These are phyloP conservation scores for Colletotrichum sojae DNA, from an alignment of 2,329 filamentous ascomycete genomes.

Conservation along the genomic window DNA sequence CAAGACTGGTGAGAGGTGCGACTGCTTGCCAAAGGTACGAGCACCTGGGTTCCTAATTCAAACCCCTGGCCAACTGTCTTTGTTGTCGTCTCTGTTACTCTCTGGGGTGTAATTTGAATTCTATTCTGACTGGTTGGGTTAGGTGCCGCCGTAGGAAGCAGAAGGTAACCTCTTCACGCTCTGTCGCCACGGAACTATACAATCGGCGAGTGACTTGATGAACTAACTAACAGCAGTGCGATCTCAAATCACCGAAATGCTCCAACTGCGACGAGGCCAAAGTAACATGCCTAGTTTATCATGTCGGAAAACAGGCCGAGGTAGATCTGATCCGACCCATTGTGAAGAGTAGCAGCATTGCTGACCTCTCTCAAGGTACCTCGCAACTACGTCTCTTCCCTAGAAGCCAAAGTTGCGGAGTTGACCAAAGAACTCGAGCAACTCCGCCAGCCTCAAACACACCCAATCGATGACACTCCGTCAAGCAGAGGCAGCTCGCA, in stretches of 20 bases:
- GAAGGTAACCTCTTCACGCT: conserved; percentile 4
- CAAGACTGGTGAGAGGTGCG: not conserved
- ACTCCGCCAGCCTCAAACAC: conserved; percentile 26
- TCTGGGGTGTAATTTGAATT: no score
- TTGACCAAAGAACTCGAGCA: conserved; percentile 39
- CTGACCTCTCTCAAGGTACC: conserved; percentile 28
- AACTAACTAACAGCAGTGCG: conserved; percentile 30
- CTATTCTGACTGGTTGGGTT: not conserved
- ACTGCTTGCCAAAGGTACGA: conserved; percentile 8
- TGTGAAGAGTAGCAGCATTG: no score
- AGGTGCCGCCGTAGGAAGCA: conserved; percentile 19
- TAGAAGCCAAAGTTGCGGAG: conserved; percentile 40
- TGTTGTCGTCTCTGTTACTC: no score
- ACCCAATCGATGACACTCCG: not conserved
- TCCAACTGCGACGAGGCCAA: conserved; percentile 39
- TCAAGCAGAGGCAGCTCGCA: not conserved
- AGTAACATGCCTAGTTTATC: conserved; percentile 40
- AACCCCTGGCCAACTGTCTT: no score
- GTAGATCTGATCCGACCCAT: not conserved
- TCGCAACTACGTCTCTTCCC: conserved; percentile 40
- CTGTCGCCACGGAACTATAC: not conserved
- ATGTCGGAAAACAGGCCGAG: conserved; percentile 40
- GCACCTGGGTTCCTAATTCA: not conserved
- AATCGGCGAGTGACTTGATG: not conserved
- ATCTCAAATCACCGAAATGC: conserved; percentile 42